A percentile compares a stretch with the other conserved stretches of the same genome.
phyloP scores from a whole-genome alignment of 2,329 filamentous ascomycete species.

The Aspergillus fumigatiaffinis region DNA sequence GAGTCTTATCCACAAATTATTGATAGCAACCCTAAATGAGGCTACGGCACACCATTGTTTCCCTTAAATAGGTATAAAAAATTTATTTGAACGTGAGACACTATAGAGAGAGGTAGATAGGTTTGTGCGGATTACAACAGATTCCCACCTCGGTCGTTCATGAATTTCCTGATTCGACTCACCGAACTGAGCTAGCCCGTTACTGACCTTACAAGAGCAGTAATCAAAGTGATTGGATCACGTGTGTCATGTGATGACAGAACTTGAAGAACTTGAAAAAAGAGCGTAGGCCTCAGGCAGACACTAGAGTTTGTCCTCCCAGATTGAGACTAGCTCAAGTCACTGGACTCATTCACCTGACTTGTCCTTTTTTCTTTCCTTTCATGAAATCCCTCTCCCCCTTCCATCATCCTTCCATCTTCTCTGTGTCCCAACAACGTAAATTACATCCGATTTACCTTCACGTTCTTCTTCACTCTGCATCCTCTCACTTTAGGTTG shows the following conservation, averaged over 20 bases:
- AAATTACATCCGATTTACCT: slow-evolving; percentile 7
- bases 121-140: neutral
- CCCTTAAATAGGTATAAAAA: neutral
- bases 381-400: slow-evolving; percentile 2
- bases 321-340: slow-evolving; percentile 7
- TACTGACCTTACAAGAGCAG: neutral
- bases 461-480: slow-evolving; percentile 10
- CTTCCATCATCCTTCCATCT: slow-evolving; percentile 7
- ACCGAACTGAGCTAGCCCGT: neutral
- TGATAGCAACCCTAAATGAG: neutral
- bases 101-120: too few species aligned
- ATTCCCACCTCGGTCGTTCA: neutral
- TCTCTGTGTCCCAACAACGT: neutral
- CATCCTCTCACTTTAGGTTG: slow-evolving; percentile 26
- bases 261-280: neutral
- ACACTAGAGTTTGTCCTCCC: neutral
- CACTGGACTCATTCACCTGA: slow-evolving; percentile 17
- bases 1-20: neutral
- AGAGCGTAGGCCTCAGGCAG: neutral
- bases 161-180: slow-evolving; percentile 10
- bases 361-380: slow-evolving; percentile 3
- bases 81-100: too few species aligned
- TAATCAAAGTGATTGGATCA: neutral
- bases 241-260: slow-evolving; percentile 2
- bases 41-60: neutral